These are phyloP conservation scores for Prunella vulgaris DNA, from an alignment of 257 asterid species.

Conservation along the genomic window DNA sequence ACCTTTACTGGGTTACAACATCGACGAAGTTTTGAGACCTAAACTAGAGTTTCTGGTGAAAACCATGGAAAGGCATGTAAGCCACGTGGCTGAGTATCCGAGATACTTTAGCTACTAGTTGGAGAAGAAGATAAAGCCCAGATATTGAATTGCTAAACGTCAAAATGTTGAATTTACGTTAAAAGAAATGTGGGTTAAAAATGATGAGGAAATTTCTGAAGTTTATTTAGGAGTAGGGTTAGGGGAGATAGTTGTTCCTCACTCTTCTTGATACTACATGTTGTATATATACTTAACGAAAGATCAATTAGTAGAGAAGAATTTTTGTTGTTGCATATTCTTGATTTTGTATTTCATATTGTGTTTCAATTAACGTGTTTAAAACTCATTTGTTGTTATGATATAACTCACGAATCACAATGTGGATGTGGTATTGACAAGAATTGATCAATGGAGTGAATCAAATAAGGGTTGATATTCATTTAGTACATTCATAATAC, in stretches of 20 bases:
- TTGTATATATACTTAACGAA: not conserved
- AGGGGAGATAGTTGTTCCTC: constrained; percentile 40
- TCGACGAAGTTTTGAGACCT: too few relatives aligned
- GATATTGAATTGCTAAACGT: constrained; percentile 63
- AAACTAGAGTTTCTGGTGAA: too few relatives aligned
- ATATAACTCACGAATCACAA: not conserved
- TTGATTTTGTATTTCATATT: not conserved
- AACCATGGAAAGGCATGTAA: constrained; percentile 69
- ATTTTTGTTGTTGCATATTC: not conserved
- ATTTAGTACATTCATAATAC: too few relatives aligned
- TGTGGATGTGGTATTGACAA: too few relatives aligned
- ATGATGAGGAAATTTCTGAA: constrained; percentile 74
- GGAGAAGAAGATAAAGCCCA: constrained; percentile 91
- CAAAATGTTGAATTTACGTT: constrained; percentile 52
- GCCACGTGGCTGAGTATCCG: constrained; percentile 75
- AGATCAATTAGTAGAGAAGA: not conserved
- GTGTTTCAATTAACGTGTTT: not conserved
- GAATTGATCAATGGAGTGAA: too few relatives aligned
- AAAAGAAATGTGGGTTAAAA: constrained; percentile 81
- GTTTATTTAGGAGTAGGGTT: too few relatives aligned
- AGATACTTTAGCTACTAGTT: constrained; percentile 93
- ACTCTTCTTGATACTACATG: constrained; percentile 12
- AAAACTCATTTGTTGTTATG: not conserved
- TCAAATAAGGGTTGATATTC: too few relatives aligned
- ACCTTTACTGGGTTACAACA: too few relatives aligned